These are phyloP conservation scores for Aspergillus hortae DNA, from an alignment of 2,329 filamentous ascomycete species.

Conservation along the genomic window DNA sequence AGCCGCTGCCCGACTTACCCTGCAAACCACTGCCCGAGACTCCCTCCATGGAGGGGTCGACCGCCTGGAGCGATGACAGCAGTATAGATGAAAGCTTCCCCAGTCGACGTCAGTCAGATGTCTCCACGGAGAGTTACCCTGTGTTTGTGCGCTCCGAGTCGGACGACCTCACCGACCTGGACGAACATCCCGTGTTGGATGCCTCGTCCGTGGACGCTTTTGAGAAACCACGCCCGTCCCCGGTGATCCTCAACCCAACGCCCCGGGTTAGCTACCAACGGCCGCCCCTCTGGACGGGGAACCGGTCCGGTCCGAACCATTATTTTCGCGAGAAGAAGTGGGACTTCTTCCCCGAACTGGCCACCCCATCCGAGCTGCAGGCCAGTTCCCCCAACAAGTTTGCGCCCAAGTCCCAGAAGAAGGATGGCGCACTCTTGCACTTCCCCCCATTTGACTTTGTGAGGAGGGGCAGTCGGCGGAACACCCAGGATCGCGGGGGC, in stretches of 20 bases:
- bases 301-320: conserved; percentile 26
- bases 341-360: conserved; percentile 40
- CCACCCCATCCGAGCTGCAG: conserved; percentile 24
- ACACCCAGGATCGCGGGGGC: conserved; percentile 21
- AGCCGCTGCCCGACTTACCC: conserved; percentile 31
- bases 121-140: conserved; percentile 28
- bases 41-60: conserved; percentile 21
- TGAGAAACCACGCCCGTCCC: conserved; percentile 7
- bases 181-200: conserved; percentile 21
- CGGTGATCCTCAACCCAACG: conserved; percentile 8
- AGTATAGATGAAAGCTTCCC: conserved; percentile 24
- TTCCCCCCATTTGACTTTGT: conserved; percentile 20
- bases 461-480: conserved; percentile 20
- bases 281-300: conserved; percentile 18
- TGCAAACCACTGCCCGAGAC: conserved; percentile 22
- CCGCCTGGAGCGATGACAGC: conserved; percentile 28
- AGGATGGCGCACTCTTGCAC: conserved; percentile 17
- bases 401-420: conserved; percentile 18
- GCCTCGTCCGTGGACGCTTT: conserved; percentile 8
- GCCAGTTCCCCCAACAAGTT: conserved; percentile 10
- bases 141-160: conserved; percentile 29
- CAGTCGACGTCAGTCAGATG: conserved; percentile 13
- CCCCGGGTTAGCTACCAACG: conserved; percentile 24
- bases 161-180: conserved; percentile 24
- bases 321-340: conserved; percentile 41